Conservation (phyloP, 352 stramenopile species). For the Plasmopara muralis region DNA sequence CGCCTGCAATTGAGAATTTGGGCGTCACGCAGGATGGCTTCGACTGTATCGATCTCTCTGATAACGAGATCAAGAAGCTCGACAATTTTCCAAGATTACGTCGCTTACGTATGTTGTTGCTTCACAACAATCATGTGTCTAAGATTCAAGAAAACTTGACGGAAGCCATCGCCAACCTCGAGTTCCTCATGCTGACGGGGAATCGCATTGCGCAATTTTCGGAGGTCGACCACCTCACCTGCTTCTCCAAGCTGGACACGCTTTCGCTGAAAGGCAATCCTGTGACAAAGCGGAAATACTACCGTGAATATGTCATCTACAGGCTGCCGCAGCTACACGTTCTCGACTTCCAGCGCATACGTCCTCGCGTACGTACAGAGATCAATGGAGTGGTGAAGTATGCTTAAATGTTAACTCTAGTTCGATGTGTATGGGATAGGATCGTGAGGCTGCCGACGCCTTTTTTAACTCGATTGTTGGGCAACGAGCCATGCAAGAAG, state of each 20-base stretch:
- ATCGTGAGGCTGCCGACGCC: constrained; percentile 64
- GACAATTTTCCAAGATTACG: constrained; percentile 90
- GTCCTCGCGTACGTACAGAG: constrained; percentile 44
- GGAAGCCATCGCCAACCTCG: constrained; percentile 76
- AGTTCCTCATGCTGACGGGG: constrained; percentile 87
- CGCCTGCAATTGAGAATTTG: constrained; percentile 90
- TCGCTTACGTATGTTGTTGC: constrained; percentile 86
- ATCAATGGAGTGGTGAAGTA: background rate
- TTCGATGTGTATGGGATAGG: constrained; percentile 26
- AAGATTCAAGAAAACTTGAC: constrained; percentile 75
- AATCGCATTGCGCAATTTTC: constrained; percentile 80
- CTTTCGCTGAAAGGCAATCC: constrained; percentile 85
- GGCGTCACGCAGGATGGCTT: constrained; percentile 91
- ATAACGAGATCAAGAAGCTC: constrained; percentile 93
- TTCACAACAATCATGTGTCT: constrained; percentile 91
- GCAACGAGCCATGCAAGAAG: constrained; percentile 56
- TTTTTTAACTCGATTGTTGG: constrained; percentile 75
- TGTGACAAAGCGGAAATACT: constrained; percentile 86
- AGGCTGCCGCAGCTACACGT: constrained; percentile 81
- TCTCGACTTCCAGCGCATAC: constrained; percentile 84
- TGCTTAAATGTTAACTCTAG: background rate
- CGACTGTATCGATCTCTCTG: constrained; percentile 91
- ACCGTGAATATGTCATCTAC: constrained; percentile 90
- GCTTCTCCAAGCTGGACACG: constrained; percentile 81
- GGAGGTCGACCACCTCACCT: constrained; percentile 77